These are phyloP conservation scores for Mycena floridula DNA, from an alignment of 768 basidiomycete species.

Conservation along the genomic window DNA sequence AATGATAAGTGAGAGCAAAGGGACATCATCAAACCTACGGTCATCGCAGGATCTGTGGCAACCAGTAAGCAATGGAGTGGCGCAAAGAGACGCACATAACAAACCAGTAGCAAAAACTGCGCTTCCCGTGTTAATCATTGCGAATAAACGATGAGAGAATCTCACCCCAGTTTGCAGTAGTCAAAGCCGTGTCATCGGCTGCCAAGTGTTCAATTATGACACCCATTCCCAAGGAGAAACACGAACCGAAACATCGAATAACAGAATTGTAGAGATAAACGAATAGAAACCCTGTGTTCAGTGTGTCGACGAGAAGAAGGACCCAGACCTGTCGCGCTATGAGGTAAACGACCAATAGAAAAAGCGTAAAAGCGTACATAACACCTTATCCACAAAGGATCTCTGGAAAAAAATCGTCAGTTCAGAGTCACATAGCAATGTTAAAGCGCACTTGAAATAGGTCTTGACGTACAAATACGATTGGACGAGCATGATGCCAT, in stretches of 20 bases:
- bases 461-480: background rate
- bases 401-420: no score
- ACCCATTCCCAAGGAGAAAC: background rate
- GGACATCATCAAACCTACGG: slow-evolving; percentile 29
- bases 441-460: background rate
- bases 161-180: slow-evolving; percentile 21
- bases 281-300: slow-evolving; percentile 40
- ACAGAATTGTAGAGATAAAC: slow-evolving; percentile 43
- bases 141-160: background rate
- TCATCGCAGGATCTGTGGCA: slow-evolving; percentile 36
- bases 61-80: no score
- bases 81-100: slow-evolving; percentile 1
- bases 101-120: slow-evolving; percentile 36
- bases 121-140: background rate
- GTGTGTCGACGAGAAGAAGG: slow-evolving; percentile 41
- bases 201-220: background rate
- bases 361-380: no score
- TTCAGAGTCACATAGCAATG: no score
- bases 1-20: no score
- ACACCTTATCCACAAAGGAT: no score
- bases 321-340: no score
- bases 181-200: slow-evolving; percentile 23
- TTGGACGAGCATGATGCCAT: background rate
- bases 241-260: slow-evolving; percentile 38
- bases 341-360: no score